phyloP scores from a whole-genome alignment of 805 yeast genomes.

The Saturnispora sanitii region DNA sequence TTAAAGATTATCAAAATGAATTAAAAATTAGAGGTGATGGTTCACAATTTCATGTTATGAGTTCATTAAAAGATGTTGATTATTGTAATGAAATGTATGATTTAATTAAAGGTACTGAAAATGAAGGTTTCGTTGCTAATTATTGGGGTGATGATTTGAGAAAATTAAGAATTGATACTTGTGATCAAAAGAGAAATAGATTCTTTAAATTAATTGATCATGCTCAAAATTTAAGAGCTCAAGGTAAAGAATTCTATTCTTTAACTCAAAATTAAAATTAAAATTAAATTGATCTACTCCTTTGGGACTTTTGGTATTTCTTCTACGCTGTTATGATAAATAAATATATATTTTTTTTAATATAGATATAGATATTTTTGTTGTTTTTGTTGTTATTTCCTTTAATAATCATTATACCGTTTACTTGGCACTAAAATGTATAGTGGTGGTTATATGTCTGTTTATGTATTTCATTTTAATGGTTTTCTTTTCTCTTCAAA shows the following conservation, averaged over 20 bases:
- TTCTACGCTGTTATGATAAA: no score
- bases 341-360: no score
- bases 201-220: constrained; percentile 22
- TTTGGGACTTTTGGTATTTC: no score
- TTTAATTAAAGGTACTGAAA: constrained; percentile 28
- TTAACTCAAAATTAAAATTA: constrained; percentile 5
- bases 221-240: constrained; percentile 19
- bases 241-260: constrained; percentile 19
- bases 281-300: no score
- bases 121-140: constrained; percentile 26
- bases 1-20: constrained; percentile 25
- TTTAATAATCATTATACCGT: no score
- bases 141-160: constrained; percentile 22
- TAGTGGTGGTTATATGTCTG: no score
- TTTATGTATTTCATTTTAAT: no score
- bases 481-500: no score
- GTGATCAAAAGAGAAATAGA: constrained; percentile 22
- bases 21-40: constrained; percentile 37
- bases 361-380: no score
- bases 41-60: constrained; percentile 41
- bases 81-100: constrained; percentile 40
- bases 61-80: constrained; percentile 47
- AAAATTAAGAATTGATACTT: constrained; percentile 20
- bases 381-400: no score
- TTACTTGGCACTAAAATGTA: no score